Base-by-base conservation (phyloP, 768 basidiomycete genomes). In the Lactarius quietus region DNA sequence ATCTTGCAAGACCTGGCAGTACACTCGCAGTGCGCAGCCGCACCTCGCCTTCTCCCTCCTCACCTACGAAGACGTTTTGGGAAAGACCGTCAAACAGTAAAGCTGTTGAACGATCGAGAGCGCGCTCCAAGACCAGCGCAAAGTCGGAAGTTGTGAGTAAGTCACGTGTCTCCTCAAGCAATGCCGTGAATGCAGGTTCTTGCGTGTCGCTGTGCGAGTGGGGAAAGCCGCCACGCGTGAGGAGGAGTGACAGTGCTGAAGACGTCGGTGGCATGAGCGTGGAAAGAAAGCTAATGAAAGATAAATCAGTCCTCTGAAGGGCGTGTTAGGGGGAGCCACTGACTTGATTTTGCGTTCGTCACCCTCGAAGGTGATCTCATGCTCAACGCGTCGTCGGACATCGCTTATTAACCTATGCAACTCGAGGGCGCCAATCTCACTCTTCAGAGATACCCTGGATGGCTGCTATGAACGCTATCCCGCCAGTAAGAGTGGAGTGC, bases 391-490 rank as follows among this genome's bases (percentile, higher is more conserved):
- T 61, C 86, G 78, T 26, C 95, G 82, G 18, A 95, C 87, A 65
- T 94, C 90, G 62, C 80, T 78, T 17, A 96, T 75, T 0, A 92
- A 80, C 10, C 83, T 76, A 69, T 86, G 84, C 17, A 95, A 76
- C 70, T 95, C 94, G 31, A 82, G 80, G 0, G 82, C 74, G 1
- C 85, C 81, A n/a, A 95, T 78, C 69, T 88, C 88, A 3, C 82
- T 80, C 75, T 95, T 95, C 18, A 96, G 76, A 0, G 91, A 89
- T n/a, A 96, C 87, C 2, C 94, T 95, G 17, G 39, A n/a, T 26
- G 35, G 14, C 7, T 41, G 29, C 8, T 33, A 36, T 63, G 5
- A 69, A 31, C 57, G 28, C 1, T 23, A 36, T 63, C 20, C 56
- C 7, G 54, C 17, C 3, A 26, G 2, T 9, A 26, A 15, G 8